Evolutionary conservation across 208 protist species (phyloP), one percentile per base, ranked within the genome.

Genomic region (Crithidia bombi): DNA sequence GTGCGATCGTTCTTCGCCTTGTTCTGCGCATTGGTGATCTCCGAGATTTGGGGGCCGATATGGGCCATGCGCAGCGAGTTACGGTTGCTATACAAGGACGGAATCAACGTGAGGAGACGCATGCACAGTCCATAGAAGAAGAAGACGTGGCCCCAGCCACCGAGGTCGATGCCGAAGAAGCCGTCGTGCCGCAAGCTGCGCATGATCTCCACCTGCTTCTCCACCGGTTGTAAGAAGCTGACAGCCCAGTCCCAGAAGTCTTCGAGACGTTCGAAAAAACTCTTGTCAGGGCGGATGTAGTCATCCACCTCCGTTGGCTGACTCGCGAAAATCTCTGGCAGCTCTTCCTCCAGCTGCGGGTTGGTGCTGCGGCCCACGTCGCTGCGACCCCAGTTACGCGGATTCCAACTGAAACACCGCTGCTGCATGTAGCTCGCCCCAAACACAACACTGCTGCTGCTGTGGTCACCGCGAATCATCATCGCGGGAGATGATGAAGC

Each of bases 211-310:
- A 93, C 59, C 75, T 95, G 90, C 61, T 95, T 95, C 65, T 95
- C 87, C 43, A 95, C 83, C 23, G 90, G 90, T 63, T 89, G 83
- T 63, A 95, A 65, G 62, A 95, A 95, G 57, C 83, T 83, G 36
- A 93, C 78, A 23, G 82, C 82, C 85, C 86, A 95, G 69, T 95
- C 90, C 87, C 90, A 95, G 55, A 93, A 90, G 66, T 95, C 90
- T 59, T 95, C 87, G 43, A 95, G 43, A 9, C 78, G 75, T 70
- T 95, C 90, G 75, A 95, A 95, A 4, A 83, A 62, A 50, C 83
- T 93, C 69, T 90, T 87, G 38, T 95, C 87, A 21, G 90, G 90
- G 0, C 85, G 83, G 50, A 95, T 95, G 75, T 93, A 95, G 62
- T 95, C 87, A 61, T 95, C 87, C 69, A 95, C 83, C 54, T 95